Evolutionary conservation across 2,329 filamentous ascomycete genomes (phyloP).

Genomic region (Hymenoscyphus linearis): DNA sequence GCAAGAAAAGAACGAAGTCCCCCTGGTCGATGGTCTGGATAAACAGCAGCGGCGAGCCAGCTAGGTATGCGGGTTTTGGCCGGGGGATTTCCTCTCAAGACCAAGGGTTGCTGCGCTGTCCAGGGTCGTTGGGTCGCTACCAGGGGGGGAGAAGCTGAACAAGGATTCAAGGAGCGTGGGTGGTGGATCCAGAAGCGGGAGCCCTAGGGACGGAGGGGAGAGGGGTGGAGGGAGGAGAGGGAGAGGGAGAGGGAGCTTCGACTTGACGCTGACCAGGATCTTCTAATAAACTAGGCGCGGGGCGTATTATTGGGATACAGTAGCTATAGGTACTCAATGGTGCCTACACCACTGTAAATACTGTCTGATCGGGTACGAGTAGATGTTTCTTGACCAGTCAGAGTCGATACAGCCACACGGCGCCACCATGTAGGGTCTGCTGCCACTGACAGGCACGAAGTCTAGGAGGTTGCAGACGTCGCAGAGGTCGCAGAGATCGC

Average conservation of each 20-base stretch:
- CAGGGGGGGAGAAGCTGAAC: not conserved
- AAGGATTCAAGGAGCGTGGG: not conserved
- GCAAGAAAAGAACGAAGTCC: not conserved
- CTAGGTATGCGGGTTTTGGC: not conserved
- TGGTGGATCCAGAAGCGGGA: not conserved
- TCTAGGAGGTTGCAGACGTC: not conserved
- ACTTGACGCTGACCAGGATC: not conserved
- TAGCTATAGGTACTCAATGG: too few relatives aligned
- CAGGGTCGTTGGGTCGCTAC: not conserved
- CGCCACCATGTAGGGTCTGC: not conserved
- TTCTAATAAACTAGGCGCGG: not conserved
- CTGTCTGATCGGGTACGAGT: too few relatives aligned
- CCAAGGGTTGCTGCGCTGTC: not conserved
- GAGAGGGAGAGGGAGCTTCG: not conserved
- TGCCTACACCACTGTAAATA: too few relatives aligned
- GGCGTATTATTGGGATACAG: too few relatives aligned
- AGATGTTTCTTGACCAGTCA: not conserved
- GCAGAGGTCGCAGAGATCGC: not conserved
- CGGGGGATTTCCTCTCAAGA: not conserved
- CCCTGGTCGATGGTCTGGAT: not conserved
- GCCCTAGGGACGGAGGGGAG: not conserved
- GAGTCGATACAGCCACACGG: not conserved
- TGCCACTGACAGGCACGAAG: not conserved
- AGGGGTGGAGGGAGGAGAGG: not conserved
- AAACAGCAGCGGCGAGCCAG: not conserved